Evolutionary conservation across 192 early-diverging fungal species (phyloP), one percentile per base, ranked within the genome.

Genomic region (Phlyctochytrium bullatum): DNA sequence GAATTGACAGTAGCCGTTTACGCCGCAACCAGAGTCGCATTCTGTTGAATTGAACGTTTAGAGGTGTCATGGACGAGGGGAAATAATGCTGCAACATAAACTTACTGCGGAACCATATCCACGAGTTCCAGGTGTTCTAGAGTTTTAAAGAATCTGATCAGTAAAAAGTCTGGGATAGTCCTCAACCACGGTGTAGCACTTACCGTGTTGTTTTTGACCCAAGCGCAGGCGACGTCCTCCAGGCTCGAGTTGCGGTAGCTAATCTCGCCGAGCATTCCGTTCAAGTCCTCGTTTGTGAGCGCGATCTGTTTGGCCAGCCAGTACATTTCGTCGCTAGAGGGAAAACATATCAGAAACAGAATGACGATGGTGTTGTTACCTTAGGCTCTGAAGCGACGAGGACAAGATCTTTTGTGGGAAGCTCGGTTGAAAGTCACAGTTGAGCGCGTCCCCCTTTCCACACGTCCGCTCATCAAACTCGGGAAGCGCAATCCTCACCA

Each of bases 371-470:
- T n/a, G n/a, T n/a, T n/a, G n/a, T n/a, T n/a, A 47, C 40, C 40
- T 47, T 6, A 47, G 40, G 40, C 40, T 20, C 40, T 47, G 40
- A 47, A 47, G 40, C 6, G 40, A 47, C 10, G 40, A 47, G 6
- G 40, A 47, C 6, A 47, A 20, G 40, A 47, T 47, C 40, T 47
- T 47, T 47, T 47, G 40, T 47, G 40, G 40, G 40, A 47, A 47
- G 40, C 10, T 47, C 40, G 40, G 20, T 6, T 47, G 10, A 47
- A 47, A 47, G 40, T 47, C 40, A 47, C 40, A 47, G 40, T 47
- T 47, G 10, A 47, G 20, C 10, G 6, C 20, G 20, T 47, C 40
- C 6, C 40, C 40, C 6, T 6, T 47, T 47, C 40, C 40, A 47
- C 40, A 47, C 6, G 20, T 47, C 10, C 40, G 40, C 6, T 6